A percentile compares a stretch with the other conserved stretches of the same genome.
These are phyloP conservation scores for Pseudocercospora macadamiae DNA, from an alignment of 2,329 filamentous ascomycete genomes.

Conservation along the genomic window DNA sequence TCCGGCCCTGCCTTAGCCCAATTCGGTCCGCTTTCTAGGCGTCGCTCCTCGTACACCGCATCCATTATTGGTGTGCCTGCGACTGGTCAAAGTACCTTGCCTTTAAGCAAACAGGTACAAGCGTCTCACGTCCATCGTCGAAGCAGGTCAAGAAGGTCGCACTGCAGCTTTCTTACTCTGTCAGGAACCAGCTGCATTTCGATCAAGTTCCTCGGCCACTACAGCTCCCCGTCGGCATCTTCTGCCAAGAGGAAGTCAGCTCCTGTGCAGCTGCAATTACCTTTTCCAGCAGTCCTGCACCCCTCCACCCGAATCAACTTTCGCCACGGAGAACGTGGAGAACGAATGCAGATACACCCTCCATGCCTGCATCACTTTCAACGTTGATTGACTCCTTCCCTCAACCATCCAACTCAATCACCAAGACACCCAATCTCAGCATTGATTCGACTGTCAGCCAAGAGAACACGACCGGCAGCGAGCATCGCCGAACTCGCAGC, in stretches of 20 bases:
- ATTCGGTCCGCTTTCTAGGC: background rate
- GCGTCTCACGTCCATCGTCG: background rate
- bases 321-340: background rate
- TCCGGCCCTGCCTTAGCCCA: background rate
- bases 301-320: background rate
- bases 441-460: background rate
- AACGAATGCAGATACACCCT: background rate
- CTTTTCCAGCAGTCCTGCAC: background rate
- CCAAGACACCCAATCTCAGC: background rate
- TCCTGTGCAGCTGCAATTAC: background rate
- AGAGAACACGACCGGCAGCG: background rate
- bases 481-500: slow-evolving; percentile 2
- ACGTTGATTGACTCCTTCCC: background rate
- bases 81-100: background rate
- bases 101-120: background rate
- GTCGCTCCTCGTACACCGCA: background rate
- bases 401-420: background rate
- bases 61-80: background rate
- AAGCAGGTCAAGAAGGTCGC: background rate
- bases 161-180: background rate
- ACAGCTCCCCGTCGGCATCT: background rate
- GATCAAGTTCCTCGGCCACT: background rate
- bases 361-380: slow-evolving; percentile 1
- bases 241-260: background rate
- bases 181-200: background rate